Conservation (phyloP, 176 grass and related monocot genomes). For the Panicum miliaceum region DNA sequence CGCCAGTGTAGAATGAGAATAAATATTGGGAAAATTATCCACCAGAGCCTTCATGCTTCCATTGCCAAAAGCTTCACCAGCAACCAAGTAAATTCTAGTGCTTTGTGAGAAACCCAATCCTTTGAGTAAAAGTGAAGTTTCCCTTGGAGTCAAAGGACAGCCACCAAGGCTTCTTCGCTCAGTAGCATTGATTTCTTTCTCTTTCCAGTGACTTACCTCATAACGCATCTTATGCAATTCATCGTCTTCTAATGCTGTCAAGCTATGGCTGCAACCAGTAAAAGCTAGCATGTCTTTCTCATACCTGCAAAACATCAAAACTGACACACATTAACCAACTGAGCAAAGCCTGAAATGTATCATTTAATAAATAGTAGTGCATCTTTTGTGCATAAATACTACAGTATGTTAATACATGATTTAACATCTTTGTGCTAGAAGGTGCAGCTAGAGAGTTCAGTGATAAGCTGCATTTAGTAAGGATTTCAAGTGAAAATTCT, state of each 20-base stretch:
- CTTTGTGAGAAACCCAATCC: conserved; percentile 69
- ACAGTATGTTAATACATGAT: conserved; percentile 10
- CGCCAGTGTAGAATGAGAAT: conserved; percentile 77
- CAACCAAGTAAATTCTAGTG: conserved; percentile 92
- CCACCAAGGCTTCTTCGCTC: conserved; percentile 80
- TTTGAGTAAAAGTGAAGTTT: conserved; percentile 92
- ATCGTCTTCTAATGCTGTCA: conserved; percentile 78
- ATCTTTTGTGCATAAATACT: background rate
- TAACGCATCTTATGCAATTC: conserved; percentile 86
- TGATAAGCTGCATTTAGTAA: background rate
- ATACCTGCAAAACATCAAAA: conserved; percentile 65
- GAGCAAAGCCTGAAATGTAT: background rate
- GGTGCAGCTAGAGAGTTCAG: conserved; percentile 37
- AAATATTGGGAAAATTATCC: conserved; percentile 86
- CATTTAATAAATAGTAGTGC: background rate
- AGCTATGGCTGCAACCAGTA: conserved; percentile 85
- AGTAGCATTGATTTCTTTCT: conserved; percentile 96
- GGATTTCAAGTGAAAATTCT: conserved; percentile 19
- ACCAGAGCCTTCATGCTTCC: conserved; percentile 79
- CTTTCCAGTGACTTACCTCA: conserved; percentile 94
- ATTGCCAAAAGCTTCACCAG: conserved; percentile 94
- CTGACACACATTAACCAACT: background rate
- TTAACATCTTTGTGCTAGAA: background rate
- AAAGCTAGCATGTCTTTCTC: conserved; percentile 99
- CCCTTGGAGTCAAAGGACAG: conserved; percentile 89